Evolutionary conservation across 441 rosid species (phyloP).

Genomic region (Raphanus hybrid): DNA sequence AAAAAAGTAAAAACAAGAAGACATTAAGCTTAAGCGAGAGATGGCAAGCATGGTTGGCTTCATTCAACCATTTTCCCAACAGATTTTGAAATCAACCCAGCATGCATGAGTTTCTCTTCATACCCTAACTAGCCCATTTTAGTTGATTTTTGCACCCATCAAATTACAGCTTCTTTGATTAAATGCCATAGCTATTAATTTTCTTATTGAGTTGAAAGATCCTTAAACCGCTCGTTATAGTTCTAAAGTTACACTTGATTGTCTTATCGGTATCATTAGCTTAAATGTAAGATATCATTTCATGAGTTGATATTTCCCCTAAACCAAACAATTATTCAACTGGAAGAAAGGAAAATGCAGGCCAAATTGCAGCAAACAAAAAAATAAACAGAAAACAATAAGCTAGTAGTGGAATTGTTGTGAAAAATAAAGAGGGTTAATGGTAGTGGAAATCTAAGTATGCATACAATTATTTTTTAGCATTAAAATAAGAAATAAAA

Average conservation of each 20-base stretch:
- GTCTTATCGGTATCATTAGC: constrained; percentile 18
- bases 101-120: no score
- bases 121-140: not conserved
- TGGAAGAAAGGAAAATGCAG: constrained; percentile 22
- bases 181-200: not conserved
- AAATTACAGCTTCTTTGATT: constrained; percentile 6
- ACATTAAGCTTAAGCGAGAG: no score
- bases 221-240: constrained; percentile 10
- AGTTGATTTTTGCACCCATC: not conserved
- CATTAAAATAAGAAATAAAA: not conserved
- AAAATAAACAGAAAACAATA: not conserved
- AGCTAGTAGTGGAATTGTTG: constrained; percentile 13
- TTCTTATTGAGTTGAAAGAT: constrained; percentile 32
- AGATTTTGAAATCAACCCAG: no score
- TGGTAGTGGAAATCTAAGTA: constrained; percentile 32
- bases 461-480: constrained; percentile 13
- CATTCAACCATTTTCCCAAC: no score
- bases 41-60: no score
- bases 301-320: constrained; percentile 6
- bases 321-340: constrained; percentile 22
- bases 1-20: no score
- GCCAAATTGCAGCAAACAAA: not conserved
- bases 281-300: not conserved
- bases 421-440: not conserved
- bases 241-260: constrained; percentile 25